These are phyloP conservation scores for Beauveria bassiana DNA, from an alignment of 2,329 filamentous ascomycete species.

Conservation along the genomic window DNA sequence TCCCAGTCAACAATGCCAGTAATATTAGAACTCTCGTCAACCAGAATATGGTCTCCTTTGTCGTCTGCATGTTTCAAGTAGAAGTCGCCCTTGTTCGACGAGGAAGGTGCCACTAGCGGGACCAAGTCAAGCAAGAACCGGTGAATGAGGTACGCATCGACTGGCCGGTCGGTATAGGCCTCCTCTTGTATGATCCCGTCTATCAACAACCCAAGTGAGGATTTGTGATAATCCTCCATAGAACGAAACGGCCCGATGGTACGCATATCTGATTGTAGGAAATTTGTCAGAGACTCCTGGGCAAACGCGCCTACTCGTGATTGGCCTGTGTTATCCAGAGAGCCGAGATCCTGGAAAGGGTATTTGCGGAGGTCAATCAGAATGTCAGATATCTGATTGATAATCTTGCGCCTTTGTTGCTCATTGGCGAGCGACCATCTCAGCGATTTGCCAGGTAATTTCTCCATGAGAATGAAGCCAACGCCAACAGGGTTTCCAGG, in stretches of 20 bases:
- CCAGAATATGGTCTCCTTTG: constrained; percentile 9
- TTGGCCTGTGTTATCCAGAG: constrained; percentile 21
- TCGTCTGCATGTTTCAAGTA: constrained; percentile 37
- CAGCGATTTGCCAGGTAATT: constrained; percentile 30
- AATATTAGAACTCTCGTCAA: constrained; percentile 3
- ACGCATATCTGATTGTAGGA: constrained; percentile 16
- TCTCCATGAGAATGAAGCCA: constrained; percentile 35
- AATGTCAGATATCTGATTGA: constrained; percentile 29
- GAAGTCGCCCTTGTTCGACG: constrained; percentile 24
- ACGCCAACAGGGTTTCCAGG: constrained; percentile 27
- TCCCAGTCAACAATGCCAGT: constrained; percentile 5
- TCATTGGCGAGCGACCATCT: constrained; percentile 25
- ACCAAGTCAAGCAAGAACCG: constrained; percentile 31
- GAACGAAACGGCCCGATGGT: constrained; percentile 28
- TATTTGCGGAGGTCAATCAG: constrained; percentile 30
- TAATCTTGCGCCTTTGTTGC: constrained; percentile 27
- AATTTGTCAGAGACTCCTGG: no score
- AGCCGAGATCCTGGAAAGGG: constrained; percentile 30
- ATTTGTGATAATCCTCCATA: constrained; percentile 27
- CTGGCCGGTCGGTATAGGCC: constrained; percentile 25
- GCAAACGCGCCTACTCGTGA: background rate
- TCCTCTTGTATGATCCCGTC: constrained; percentile 30
- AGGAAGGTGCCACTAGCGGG: constrained; percentile 17
- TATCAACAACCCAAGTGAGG: constrained; percentile 27
- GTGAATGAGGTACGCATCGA: constrained; percentile 33